Base-by-base conservation (phyloP, 768 basidiomycete genomes). In the Kwoniella europaea region DNA sequence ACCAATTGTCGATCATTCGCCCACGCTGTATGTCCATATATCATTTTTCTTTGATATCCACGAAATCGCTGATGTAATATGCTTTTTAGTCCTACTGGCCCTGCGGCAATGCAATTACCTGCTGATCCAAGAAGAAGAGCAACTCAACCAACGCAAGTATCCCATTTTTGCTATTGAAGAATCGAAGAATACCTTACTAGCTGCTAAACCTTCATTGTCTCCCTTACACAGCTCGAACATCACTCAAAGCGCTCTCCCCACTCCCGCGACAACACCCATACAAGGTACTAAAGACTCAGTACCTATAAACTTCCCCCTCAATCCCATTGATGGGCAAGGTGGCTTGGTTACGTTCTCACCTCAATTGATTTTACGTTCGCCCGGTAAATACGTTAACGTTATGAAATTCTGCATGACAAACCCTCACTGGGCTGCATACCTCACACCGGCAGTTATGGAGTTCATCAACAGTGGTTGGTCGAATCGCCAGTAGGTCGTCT, bases 261-360 rank as follows among this genome's bases (percentile, higher is more conserved):
- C 59, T 12, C 58, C 67, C 5, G 16, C 50, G 10, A 13, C 35
- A 13, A 64, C 65, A 6, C 55, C 65, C 9, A 46, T 24, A 44
- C 22, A 6, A 42, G n/a, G 53, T 16, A 13, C 13, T 7, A 44
- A 35, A 27, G 12, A 50, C 46, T 50, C 46, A 18, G 46, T 15
- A n/a, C 61, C 52, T 18, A 20, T 63, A 13, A 29, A 56, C 3
- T 44, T 57, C 41, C 15, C 41, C 12, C 43, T 70, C 10, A 58
- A 43, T 13, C 63, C 68, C 10, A 42, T 70, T n/a, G 46, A 63
- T 35, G 27, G 24, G 1, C 58, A 54, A n/a, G 78, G 78, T 10
- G 76, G 74, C 12, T 60, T 79, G 10, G 74, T 79, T 20, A 77
- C 78, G 0, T 79, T 79, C 67, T 75, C 74, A 1, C 78, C 78